Evolutionary conservation across 805 yeast species (phyloP).

Genomic region (Lipomyces spencermartinsiae): DNA sequence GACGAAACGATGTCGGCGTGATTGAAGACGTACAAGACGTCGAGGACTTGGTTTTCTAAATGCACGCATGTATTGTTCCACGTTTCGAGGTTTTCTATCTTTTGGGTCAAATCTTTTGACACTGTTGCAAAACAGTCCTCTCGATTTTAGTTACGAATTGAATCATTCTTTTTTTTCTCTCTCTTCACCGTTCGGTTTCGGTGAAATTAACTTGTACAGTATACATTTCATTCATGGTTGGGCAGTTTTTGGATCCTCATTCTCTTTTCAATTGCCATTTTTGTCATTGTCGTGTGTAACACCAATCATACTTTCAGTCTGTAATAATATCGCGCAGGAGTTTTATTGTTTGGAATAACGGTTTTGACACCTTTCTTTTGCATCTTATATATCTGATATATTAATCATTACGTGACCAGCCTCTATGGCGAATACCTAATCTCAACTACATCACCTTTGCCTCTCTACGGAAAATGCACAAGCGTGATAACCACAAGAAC

Average conservation of each 20-base stretch:
- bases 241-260: neutral
- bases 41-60: slow-evolving; percentile 16
- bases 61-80: neutral
- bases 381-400: neutral
- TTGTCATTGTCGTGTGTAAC: neutral
- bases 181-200: neutral
- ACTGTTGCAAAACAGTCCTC: neutral
- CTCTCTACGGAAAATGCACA: too few species aligned
- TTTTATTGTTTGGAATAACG: neutral
- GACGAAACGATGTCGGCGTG: slow-evolving; percentile 5
- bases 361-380: neutral
- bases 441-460: too few species aligned
- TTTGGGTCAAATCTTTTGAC: neutral
- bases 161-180: neutral
- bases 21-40: slow-evolving; percentile 14
- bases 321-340: neutral
- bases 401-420: too few species aligned
- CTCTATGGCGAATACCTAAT: too few species aligned
- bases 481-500: too few species aligned
- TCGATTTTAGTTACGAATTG: neutral
- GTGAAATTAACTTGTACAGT: neutral
- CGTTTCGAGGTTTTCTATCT: neutral
- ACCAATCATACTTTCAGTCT: neutral
- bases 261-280: neutral
- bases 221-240: neutral